Base-by-base conservation (phyloP, 768 basidiomycete genomes). In the Mycena epipterygia region DNA sequence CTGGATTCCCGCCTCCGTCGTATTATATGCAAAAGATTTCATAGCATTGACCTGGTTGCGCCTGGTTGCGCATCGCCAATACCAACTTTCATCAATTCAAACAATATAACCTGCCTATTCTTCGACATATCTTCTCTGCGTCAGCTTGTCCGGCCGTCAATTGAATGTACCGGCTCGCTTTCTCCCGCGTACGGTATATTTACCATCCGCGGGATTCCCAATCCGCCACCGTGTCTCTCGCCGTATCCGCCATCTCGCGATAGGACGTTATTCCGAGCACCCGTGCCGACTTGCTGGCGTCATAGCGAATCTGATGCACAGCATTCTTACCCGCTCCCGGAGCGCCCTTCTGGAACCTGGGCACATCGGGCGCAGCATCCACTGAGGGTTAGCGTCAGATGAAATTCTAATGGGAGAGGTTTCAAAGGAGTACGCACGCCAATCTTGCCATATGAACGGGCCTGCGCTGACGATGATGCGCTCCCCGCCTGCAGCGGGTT, bases 391-490 rank as follows among this genome's bases (percentile, higher is more conserved):
- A 2, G n/a, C 23, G 19, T 25, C n/a, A 58, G 16, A n/a, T 30
- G 9, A 41, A 41, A 41, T 13, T 3, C 7, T 7, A 23, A 57
- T 35, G 32, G 35, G 4, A 55, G 33, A 42, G 11, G 44, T 16
- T 33, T 64, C 8, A 48, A 30, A 16, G 29, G 32, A 53, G 64
- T 33, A 67, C 70, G n/a, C n/a, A 72, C 70, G 39, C 53, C 59
- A 72, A 14, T 72, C 52, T 35, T 67, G 61, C 75, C 72, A 78
- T 0, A 72, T 59, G 42, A 35, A 74, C 63, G 61, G 55, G 68
- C 85, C 82, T 4, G 75, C 80, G 29, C 76, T 79, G 33, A 88
- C 61, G 72, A 91, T 84, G 74, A 91, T 85, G 33, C 91, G 81
- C 64, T 91, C 81, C 1, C 88, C 88, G 7, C 84, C 84, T 0